Percentiles rank a stretch among this genome's conserved stretches.
These are phyloP conservation scores for Ustilago bromivora DNA, from an alignment of 1,284 basidiomycete genomes.

Conservation along the genomic window DNA sequence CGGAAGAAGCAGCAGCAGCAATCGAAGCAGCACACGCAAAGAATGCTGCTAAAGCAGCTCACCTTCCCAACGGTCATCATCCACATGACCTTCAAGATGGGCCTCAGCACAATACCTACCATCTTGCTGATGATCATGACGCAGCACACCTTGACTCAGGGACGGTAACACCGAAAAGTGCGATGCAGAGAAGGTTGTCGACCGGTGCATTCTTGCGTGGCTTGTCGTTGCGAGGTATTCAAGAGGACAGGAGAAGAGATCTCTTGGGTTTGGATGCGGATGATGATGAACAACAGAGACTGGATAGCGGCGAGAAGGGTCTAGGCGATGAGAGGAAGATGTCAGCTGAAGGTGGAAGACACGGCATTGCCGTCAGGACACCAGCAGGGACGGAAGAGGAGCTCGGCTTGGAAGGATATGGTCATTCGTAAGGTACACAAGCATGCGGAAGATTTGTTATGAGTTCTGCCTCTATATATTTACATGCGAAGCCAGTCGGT, in stretches of 20 bases:
- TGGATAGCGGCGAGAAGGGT: neutral
- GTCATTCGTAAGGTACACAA: conserved; percentile 16
- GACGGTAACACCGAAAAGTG: conserved; percentile 31
- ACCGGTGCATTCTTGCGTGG: conserved; percentile 59
- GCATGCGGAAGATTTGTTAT: conserved; percentile 8
- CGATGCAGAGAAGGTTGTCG: conserved; percentile 51
- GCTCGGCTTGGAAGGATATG: conserved; percentile 44
- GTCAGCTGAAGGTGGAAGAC: conserved; percentile 29
- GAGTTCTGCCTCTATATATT: conserved; percentile 15
- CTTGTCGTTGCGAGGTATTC: conserved; percentile 49
- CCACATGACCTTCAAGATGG: conserved; percentile 48
- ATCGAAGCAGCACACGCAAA: conserved; percentile 37
- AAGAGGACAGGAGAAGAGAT: conserved; percentile 53
- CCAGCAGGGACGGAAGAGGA: conserved; percentile 43
- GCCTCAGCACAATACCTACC: conserved; percentile 45
- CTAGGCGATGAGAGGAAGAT: conserved; percentile 7
- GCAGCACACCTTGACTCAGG: conserved; percentile 31
- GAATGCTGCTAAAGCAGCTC: conserved; percentile 20
- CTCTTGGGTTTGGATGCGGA: conserved; percentile 47
- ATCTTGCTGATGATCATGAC: conserved; percentile 51
- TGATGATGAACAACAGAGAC: neutral
- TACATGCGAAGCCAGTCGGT: neutral
- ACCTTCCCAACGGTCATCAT: conserved; percentile 32
- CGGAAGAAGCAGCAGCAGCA: conserved; percentile 37
- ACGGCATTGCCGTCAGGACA: conserved; percentile 36